phyloP scores from a whole-genome alignment of 768 basidiomycete species.

The Stropharia rugosoannulata region DNA sequence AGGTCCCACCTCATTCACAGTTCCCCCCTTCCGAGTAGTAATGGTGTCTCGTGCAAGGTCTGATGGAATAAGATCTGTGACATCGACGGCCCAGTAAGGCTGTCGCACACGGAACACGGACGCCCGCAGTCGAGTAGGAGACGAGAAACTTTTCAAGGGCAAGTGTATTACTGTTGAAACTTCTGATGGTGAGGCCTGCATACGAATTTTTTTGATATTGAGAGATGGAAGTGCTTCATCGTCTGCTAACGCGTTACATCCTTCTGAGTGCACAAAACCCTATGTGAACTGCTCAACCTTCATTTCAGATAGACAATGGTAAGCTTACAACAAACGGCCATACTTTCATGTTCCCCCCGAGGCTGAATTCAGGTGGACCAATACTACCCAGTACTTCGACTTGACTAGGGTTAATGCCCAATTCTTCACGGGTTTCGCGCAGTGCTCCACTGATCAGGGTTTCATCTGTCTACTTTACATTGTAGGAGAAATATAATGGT shows the following conservation, averaged over 20 bases:
- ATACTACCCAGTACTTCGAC: constrained; percentile 68
- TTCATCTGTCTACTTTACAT: constrained; percentile 40
- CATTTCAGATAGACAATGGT: background rate
- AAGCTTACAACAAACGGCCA: constrained; percentile 75
- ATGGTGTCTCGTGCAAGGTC: constrained; percentile 20
- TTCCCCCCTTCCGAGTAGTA: constrained; percentile 26
- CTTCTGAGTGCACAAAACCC: constrained; percentile 28
- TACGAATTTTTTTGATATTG: constrained; percentile 45
- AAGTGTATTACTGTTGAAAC: constrained; percentile 74
- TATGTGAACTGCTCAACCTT: constrained; percentile 11
- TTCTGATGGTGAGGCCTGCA: constrained; percentile 52
- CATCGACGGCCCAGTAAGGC: constrained; percentile 69
- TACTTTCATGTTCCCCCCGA: constrained; percentile 58
- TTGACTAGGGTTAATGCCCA: constrained; percentile 58
- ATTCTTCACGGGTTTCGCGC: constrained; percentile 74
- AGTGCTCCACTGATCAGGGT: constrained; percentile 59
- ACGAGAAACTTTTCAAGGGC: constrained; percentile 51
- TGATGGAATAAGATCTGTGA: constrained; percentile 53
- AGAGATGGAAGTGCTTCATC: constrained; percentile 61
- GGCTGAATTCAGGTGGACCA: constrained; percentile 59
- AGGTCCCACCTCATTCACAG: constrained; percentile 40
- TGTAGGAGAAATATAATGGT: constrained; percentile 11
- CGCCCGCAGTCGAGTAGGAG: constrained; percentile 44
- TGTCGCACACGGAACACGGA: constrained; percentile 54
- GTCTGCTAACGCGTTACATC: constrained; percentile 3